Percentiles rank a stretch among this genome's conserved stretches.
Evolutionary conservation across 1,284 basidiomycete genomes (phyloP).

Genomic region (Stereum hirsutum): DNA sequence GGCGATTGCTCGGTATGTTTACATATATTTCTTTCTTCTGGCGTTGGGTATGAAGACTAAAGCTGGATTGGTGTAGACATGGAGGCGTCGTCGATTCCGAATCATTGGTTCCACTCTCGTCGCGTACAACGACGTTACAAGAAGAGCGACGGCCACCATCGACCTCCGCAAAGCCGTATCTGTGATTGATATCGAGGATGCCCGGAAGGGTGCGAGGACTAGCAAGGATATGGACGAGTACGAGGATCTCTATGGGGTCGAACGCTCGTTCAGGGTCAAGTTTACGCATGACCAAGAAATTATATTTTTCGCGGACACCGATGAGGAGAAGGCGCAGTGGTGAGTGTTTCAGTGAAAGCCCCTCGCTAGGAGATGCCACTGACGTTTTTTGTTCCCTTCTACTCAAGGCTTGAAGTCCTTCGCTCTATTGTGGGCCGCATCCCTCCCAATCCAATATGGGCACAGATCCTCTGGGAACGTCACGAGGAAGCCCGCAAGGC

Average conservation of each 20-base stretch:
- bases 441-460: slow-evolving; percentile 86
- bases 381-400: neutral
- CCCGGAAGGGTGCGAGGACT: slow-evolving; percentile 32
- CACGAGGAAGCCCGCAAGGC: slow-evolving; percentile 32
- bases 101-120: slow-evolving; percentile 83
- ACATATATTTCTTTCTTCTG: slow-evolving; percentile 12
- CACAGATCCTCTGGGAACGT: slow-evolving; percentile 76
- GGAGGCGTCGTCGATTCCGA: slow-evolving; percentile 82
- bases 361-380: neutral
- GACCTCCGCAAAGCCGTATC: slow-evolving; percentile 79
- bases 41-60: neutral
- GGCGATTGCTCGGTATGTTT: slow-evolving; percentile 83
- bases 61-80: slow-evolving; percentile 48
- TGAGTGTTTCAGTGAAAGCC: slow-evolving; percentile 27
- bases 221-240: slow-evolving; percentile 46
- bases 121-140: slow-evolving; percentile 92
- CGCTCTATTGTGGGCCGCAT: slow-evolving; percentile 77
- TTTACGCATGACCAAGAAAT: slow-evolving; percentile 82
- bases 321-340: slow-evolving; percentile 85
- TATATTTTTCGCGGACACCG: slow-evolving; percentile 85
- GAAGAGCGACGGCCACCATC: slow-evolving; percentile 84
- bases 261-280: slow-evolving; percentile 79
- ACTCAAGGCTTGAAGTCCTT: slow-evolving; percentile 70
- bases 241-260: slow-evolving; percentile 68
- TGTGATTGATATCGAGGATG: slow-evolving; percentile 70